Evolutionary conservation across 768 basidiomycete genomes (phyloP).

Genomic region (Boletus reticuloceps): DNA sequence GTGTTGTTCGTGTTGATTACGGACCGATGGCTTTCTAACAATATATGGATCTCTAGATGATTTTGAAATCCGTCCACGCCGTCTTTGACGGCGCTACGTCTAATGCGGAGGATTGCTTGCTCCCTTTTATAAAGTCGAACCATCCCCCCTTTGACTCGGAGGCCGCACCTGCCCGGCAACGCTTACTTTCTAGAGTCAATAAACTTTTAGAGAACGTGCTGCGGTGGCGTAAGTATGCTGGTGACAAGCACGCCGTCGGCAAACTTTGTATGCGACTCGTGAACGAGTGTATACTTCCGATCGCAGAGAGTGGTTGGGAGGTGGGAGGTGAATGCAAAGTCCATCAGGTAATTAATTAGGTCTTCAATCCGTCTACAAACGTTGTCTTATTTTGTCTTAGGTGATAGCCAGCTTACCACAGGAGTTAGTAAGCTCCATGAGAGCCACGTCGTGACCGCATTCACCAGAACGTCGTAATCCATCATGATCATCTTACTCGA

Average conservation of each 20-base stretch:
- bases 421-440: constrained; percentile 25
- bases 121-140: constrained; percentile 46
- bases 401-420: constrained; percentile 19
- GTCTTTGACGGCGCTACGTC: constrained; percentile 55
- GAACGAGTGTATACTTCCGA: constrained; percentile 55
- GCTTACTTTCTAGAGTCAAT: constrained; percentile 61
- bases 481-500: constrained; percentile 6
- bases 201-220: constrained; percentile 77
- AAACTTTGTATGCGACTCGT: constrained; percentile 55
- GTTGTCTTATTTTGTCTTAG: constrained; percentile 17
- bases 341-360: constrained; percentile 48
- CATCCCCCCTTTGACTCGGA: constrained; percentile 69
- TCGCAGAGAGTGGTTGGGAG: constrained; percentile 81
- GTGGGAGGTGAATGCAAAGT: constrained; percentile 73
- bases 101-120: constrained; percentile 48
- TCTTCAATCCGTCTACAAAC: not conserved
- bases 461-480: constrained; percentile 13
- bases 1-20: not conserved
- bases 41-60: constrained; percentile 37
- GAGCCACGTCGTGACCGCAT: constrained; percentile 6
- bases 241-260: constrained; percentile 56
- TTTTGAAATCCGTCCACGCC: constrained; percentile 52
- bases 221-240: constrained; percentile 72
- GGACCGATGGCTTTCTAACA: constrained; percentile 8
- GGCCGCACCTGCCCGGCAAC: constrained; percentile 64